These are phyloP conservation scores for Aureobasidium sp. DNA, from an alignment of 2,329 filamentous ascomycete genomes.

Conservation along the genomic window DNA sequence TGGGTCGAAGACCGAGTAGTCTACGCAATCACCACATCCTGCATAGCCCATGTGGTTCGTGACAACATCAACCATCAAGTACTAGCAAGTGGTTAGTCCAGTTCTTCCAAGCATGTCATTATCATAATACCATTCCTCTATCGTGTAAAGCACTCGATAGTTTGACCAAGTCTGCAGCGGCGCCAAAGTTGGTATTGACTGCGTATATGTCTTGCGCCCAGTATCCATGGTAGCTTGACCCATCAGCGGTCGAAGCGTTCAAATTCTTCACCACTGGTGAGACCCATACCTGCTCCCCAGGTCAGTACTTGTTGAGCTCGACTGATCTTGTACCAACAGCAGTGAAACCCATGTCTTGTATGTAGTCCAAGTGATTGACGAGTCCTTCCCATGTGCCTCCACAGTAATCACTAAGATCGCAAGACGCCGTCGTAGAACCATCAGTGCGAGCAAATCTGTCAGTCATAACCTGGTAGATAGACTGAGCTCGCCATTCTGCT, in stretches of 20 bases:
- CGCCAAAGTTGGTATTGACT: slow-evolving; percentile 30
- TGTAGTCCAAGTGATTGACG: slow-evolving; percentile 52
- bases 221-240: slow-evolving; percentile 46
- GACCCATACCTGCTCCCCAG: slow-evolving; percentile 34
- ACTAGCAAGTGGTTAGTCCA: slow-evolving; percentile 19
- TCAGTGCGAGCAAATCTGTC: slow-evolving; percentile 34
- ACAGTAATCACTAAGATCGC: slow-evolving; percentile 40
- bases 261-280: slow-evolving; percentile 45
- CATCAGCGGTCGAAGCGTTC: slow-evolving; percentile 23
- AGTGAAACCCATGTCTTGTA: slow-evolving; percentile 52
- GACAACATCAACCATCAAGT: slow-evolving; percentile 31
- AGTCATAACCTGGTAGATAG: slow-evolving; percentile 36
- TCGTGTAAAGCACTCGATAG: slow-evolving; percentile 27
- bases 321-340: slow-evolving; percentile 32
- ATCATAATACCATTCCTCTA: slow-evolving; percentile 25
- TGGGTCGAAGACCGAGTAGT: slow-evolving; percentile 29
- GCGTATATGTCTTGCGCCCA: slow-evolving; percentile 43
- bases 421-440: slow-evolving; percentile 29
- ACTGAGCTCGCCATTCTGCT: slow-evolving; percentile 30
- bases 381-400: slow-evolving; percentile 55
- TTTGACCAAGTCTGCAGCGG: slow-evolving; percentile 27
- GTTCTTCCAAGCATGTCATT: background rate
- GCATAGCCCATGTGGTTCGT: slow-evolving; percentile 29
- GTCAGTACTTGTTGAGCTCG: background rate
- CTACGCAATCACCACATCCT: slow-evolving; percentile 20